Evolutionary conservation across 805 yeast genomes (phyloP).

Genomic region (Clavispora phyllophila): DNA sequence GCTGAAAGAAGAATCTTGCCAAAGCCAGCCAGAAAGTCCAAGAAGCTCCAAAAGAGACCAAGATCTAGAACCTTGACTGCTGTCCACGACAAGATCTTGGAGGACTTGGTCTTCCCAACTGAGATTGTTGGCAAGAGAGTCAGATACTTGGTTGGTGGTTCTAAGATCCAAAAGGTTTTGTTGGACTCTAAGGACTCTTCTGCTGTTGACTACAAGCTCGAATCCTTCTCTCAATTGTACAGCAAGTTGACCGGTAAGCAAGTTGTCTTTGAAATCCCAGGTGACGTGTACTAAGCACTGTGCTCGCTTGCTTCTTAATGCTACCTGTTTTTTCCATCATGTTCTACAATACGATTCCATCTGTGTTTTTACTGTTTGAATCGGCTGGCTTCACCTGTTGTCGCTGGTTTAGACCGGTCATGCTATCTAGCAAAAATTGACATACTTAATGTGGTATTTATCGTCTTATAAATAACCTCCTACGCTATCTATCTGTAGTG

Average conservation of each 20-base stretch:
- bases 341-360: conserved; percentile 3
- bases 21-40: conserved; percentile 95
- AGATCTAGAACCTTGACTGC: conserved; percentile 98
- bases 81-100: conserved; percentile 97
- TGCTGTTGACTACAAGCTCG: conserved; percentile 97
- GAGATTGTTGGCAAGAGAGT: conserved; percentile 99
- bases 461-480: conserved; percentile 17
- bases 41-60: conserved; percentile 98
- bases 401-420: conserved; percentile 7
- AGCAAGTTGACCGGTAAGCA: conserved; percentile 98
- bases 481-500: conserved; percentile 8
- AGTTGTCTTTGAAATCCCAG: conserved; percentile 91
- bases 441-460: conserved; percentile 18
- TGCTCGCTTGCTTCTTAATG: conserved; percentile 5
- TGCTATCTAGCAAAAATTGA: conserved; percentile 16
- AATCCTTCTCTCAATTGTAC: conserved; percentile 98
- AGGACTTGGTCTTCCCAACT: conserved; percentile 99
- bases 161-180: conserved; percentile 95
- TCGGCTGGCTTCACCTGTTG: conserved; percentile 5
- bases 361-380: conserved; percentile 18
- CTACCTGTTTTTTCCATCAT: conserved; percentile 6
- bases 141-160: conserved; percentile 98
- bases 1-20: conserved; percentile 99
- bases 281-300: conserved; percentile 36
- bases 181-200: conserved; percentile 97